Base-by-base conservation (phyloP, 2,329 filamentous ascomycete genomes). In the Penicillium sp. region DNA sequence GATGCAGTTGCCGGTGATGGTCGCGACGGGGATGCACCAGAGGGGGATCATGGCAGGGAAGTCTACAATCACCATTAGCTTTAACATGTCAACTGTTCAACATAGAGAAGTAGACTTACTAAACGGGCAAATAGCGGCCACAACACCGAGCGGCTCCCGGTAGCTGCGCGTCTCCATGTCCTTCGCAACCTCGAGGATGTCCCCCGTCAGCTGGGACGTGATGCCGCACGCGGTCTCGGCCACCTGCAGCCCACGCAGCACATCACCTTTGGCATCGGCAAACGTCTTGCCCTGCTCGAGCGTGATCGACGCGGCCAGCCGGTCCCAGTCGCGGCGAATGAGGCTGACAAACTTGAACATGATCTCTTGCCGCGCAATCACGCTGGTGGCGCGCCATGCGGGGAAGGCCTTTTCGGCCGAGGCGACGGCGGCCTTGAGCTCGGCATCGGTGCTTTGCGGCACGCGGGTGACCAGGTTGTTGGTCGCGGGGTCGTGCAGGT, bases 1-100 rank as follows among this genome's bases (percentile, higher is more conserved):
- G 55, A 83, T 71, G 3, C 79, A 82, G 71, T 86, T 86, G 42
- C 83, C 83, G 8, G 82, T 83, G 20, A 85, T 77, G 6, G 82
- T 81, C 6, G 83, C 83, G 59, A 86, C 78, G 8, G 85, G 84
- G 42, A 87, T 85, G 30, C 77, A 84, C 84, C 84, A 88, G 9
- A 87, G 77, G 11, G 85, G 85, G 70, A 88, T 87, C 85, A 88
- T 88, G 60, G 85, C 85, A 52, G 84, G 84, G 75, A 87, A 87
- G 75, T 87, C 81, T 82, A 59, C 23, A 14, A 30, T 6, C 11
- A 14, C 20, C 23, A 30, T 23, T 46, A 7, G 9, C 28, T 43
- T 55, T 23, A n/a, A n/a, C n/a, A n/a, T 55, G n/a, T 6, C 5
- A 9, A 43, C 4, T 40, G 5, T 28, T n/a, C 21, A 1, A 20